phyloP scores from a whole-genome alignment of 1,284 basidiomycete genomes.

The Trametes polyzona region DNA sequence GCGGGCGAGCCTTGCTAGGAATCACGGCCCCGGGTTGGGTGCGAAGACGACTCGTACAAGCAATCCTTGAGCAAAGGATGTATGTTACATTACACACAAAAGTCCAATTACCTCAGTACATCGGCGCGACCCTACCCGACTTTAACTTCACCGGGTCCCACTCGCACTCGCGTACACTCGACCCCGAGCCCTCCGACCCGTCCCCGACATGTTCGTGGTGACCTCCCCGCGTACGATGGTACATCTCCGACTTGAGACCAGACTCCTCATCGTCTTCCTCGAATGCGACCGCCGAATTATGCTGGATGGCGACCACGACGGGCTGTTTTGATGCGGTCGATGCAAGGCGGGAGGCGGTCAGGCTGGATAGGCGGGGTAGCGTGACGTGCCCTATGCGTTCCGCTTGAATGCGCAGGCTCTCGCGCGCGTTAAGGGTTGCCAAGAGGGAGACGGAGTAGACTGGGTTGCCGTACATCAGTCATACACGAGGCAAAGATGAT shows the following conservation, averaged over 20 bases:
- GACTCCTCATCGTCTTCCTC: conserved; percentile 6
- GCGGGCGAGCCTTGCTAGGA: too few species aligned
- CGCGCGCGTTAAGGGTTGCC: conserved; percentile 11
- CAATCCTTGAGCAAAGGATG: background rate
- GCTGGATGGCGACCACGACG: conserved; percentile 8
- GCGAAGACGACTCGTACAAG: background rate
- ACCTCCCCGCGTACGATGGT: background rate
- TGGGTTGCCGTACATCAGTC: background rate
- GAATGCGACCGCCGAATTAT: background rate
- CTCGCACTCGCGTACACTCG: background rate
- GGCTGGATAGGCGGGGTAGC: background rate
- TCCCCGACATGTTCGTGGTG: background rate
- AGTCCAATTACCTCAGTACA: background rate
- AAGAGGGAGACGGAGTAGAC: conserved; percentile 14
- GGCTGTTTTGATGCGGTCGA: background rate
- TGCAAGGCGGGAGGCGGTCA: background rate
- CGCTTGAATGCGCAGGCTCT: conserved; percentile 12
- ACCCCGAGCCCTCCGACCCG: background rate
- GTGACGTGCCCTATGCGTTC: conserved; percentile 13
- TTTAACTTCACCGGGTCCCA: conserved; percentile 4
- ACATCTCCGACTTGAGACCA: background rate
- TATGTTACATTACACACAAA: background rate
- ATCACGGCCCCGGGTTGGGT: too few species aligned
- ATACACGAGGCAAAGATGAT: background rate
- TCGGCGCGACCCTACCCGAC: background rate